Evolutionary conservation across 2,329 filamentous ascomycete species (phyloP).

Genomic region (Pseudohalonectria lignicola): DNA sequence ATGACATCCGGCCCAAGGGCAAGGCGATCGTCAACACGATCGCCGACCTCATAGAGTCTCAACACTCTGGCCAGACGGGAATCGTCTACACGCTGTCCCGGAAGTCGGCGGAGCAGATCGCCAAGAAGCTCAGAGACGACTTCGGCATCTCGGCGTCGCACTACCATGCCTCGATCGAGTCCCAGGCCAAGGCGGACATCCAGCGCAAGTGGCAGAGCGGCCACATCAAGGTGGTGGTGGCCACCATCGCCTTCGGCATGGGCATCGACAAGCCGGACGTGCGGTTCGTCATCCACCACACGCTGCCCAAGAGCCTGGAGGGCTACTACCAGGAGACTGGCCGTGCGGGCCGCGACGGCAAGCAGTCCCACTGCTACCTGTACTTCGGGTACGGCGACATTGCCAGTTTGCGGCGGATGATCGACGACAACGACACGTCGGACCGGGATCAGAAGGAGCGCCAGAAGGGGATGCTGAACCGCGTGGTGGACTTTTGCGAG

Average conservation of each 20-base stretch:
- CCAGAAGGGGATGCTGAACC: constrained; percentile 74
- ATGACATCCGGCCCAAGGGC: constrained; percentile 68
- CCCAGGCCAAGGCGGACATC: constrained; percentile 55
- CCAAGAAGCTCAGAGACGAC: constrained; percentile 49
- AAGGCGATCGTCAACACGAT: constrained; percentile 44
- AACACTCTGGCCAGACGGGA: constrained; percentile 64
- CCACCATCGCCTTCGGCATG: constrained; percentile 98
- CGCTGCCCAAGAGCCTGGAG: constrained; percentile 87
- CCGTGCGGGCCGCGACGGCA: constrained; percentile 83
- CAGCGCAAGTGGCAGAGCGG: constrained; percentile 79
- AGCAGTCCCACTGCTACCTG: constrained; percentile 77
- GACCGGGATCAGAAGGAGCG: constrained; percentile 63
- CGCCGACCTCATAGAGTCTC: constrained; percentile 55
- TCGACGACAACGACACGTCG: constrained; percentile 32
- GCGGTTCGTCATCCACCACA: constrained; percentile 90
- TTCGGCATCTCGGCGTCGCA: constrained; percentile 64
- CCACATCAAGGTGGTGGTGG: constrained; percentile 77
- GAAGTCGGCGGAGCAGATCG: constrained; percentile 71
- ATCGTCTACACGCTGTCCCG: constrained; percentile 91
- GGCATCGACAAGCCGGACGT: constrained; percentile 98
- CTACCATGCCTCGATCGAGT: constrained; percentile 73
- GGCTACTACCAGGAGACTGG: constrained; percentile 98
- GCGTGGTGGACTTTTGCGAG: constrained; percentile 80
- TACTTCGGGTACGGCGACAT: constrained; percentile 79
- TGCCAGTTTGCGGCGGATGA: constrained; percentile 64